Conservation (phyloP, 2,329 filamentous ascomycete genomes). For the Sphaerulina musiva region DNA sequence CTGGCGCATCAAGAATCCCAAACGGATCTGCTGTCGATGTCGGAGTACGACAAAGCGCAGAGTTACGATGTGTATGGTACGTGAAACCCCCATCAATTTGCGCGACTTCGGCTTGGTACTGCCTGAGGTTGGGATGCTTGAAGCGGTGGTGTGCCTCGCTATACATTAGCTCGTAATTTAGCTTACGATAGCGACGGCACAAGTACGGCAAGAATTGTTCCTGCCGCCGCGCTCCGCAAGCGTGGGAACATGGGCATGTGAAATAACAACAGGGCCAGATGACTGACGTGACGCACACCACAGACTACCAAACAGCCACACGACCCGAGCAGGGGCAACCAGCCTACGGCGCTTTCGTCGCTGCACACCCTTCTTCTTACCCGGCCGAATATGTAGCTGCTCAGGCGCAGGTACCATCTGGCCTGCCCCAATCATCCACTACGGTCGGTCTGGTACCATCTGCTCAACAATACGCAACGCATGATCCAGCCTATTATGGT, state of each 20-base stretch:
- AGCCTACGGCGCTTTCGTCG: conserved; percentile 44
- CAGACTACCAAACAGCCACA: conserved; percentile 50
- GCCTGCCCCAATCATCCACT: conserved; percentile 39
- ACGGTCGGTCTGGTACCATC: conserved; percentile 39
- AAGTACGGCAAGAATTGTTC: conserved; percentile 9
- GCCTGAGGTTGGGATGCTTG: conserved; percentile 4
- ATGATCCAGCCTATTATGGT: conserved; percentile 44
- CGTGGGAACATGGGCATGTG: conserved; percentile 21
- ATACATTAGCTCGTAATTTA: conserved; percentile 10
- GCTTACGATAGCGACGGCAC: conserved; percentile 8
- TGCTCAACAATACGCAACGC: conserved; percentile 42
- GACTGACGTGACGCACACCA: conserved; percentile 44
- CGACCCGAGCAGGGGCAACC: conserved; percentile 52
- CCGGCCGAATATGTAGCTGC: conserved; percentile 44
- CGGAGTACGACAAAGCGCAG: conserved; percentile 71
- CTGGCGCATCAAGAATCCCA: conserved; percentile 44
- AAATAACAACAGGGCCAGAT: conserved; percentile 31
- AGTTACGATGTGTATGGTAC: conserved; percentile 74
- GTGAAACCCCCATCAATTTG: conserved; percentile 37
- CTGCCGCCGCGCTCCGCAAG: conserved; percentile 14
- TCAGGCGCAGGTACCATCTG: conserved; percentile 47
- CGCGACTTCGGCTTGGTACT: conserved; percentile 2
- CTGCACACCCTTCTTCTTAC: conserved; percentile 44
- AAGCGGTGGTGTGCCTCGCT: conserved; percentile 7
- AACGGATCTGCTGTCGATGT: conserved; percentile 60